Conservation (phyloP, 495 filamentous ascomycete genomes). For the Aspergillus heteromorphus region DNA sequence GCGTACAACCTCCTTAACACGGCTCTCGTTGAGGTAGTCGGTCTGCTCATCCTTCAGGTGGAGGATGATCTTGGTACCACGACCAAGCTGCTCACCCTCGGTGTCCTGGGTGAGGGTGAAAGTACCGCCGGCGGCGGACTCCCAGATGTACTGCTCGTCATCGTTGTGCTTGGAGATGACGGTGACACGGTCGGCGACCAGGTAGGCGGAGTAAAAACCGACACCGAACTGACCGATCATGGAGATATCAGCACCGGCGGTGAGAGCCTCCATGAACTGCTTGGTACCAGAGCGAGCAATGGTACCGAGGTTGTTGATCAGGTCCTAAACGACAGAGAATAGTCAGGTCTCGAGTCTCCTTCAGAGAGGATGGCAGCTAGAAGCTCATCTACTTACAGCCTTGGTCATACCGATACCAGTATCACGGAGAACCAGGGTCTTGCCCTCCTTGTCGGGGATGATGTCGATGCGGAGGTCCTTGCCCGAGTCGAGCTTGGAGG, state of each 20-base stretch:
- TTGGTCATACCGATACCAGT: constrained; percentile 99
- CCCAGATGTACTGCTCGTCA: constrained; percentile 99
- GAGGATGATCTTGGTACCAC: constrained; percentile 96
- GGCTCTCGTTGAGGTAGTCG: constrained; percentile 96
- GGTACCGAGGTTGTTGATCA: constrained; percentile 99
- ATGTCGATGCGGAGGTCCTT: constrained; percentile 99
- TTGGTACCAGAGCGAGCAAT: constrained; percentile 99
- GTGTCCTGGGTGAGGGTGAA: constrained; percentile 91
- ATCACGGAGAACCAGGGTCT: constrained; percentile 95
- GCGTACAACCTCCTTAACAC: constrained; percentile 99
- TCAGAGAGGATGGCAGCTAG: neutral
- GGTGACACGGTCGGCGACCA: constrained; percentile 93
- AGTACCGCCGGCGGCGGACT: constrained; percentile 94
- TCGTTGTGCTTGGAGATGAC: constrained; percentile 98
- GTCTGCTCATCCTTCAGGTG: constrained; percentile 98
- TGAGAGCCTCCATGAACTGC: constrained; percentile 99
- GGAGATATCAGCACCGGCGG: constrained; percentile 97
- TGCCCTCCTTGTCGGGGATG: constrained; percentile 91
- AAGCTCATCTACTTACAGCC: constrained; percentile 64
- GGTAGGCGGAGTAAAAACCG: constrained; percentile 99
- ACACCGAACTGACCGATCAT: constrained; percentile 99
- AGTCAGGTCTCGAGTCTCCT: neutral
- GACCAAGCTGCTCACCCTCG: constrained; percentile 82
- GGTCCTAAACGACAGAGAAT: constrained; percentile 52
- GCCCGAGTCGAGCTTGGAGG: constrained; percentile 89